phyloP scores from a whole-genome alignment of 1,284 basidiomycete species.

The Irpex rosettiformis region DNA sequence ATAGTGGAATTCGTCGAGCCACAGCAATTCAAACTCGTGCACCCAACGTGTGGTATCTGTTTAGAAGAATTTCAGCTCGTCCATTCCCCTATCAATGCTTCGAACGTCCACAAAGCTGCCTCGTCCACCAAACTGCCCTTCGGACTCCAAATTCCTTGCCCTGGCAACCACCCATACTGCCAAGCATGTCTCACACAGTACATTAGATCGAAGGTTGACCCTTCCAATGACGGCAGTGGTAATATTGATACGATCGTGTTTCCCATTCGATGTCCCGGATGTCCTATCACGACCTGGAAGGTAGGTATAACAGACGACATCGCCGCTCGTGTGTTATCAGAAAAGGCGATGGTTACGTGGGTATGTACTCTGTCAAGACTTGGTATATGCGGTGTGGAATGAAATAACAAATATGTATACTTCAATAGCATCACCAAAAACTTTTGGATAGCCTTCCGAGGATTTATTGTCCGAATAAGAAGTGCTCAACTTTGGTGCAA shows the following conservation, averaged over 20 bases:
- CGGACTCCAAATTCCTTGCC: conserved; percentile 35
- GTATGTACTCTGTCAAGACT: conserved; percentile 19
- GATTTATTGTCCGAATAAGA: conserved; percentile 38
- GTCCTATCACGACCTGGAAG: conserved; percentile 29
- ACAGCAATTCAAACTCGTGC: conserved; percentile 2
- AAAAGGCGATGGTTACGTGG: conserved; percentile 35
- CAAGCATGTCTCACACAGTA: conserved; percentile 33
- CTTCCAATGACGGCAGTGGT: conserved; percentile 29
- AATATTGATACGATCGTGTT: conserved; percentile 31
- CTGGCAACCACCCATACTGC: conserved; percentile 35
- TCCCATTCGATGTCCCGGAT: conserved; percentile 40
- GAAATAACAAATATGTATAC: neutral
- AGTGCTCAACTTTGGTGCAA: conserved; percentile 36
- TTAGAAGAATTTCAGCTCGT: conserved; percentile 36
- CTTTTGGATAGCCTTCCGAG: conserved; percentile 35
- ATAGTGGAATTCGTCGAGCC: neutral
- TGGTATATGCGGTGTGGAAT: neutral
- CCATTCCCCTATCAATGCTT: conserved; percentile 32
- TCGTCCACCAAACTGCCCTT: conserved; percentile 35
- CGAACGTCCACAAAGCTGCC: conserved; percentile 28
- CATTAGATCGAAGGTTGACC: conserved; percentile 35
- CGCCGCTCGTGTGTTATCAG: conserved; percentile 30
- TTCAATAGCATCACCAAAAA: conserved; percentile 34
- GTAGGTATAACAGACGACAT: conserved; percentile 36
- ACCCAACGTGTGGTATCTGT: conserved; percentile 35